Base-by-base conservation (phyloP, 495 filamentous ascomycete species). In the Viridothelium virens region DNA sequence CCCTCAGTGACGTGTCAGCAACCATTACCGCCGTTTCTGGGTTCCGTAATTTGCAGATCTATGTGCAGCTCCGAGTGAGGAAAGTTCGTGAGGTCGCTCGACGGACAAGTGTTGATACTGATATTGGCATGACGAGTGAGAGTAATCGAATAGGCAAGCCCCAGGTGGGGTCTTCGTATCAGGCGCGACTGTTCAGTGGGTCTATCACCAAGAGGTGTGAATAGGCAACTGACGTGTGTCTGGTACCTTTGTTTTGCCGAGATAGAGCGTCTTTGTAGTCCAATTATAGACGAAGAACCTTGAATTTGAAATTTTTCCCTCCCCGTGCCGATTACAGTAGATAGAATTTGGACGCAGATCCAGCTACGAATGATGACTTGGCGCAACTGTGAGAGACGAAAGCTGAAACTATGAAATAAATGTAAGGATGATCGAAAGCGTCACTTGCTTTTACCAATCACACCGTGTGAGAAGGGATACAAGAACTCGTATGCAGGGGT, bases 11-110 rank as follows among this genome's bases (percentile, higher is more conserved):
- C 31, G 53, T 59, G 53, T 59, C 53, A 34, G 53, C 10, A n/a
- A 59, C 31, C 53, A 59, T 59, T 36, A 59, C 53, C 11, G 53
- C 53, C 53, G 31, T 44, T 44, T 44, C 41, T 44, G 41, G 41
- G 7, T 44, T 44, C 7, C 14, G 6, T 44, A 44, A 14, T 7
- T 14, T 14, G 14, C 41, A 7, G 7, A 14, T 7, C 41, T 44
- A 14, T 44, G 41, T 44, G 41, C 14, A 44, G 41, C 41, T 44
- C 7, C 14, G 14, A 44, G 14, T 7, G 41, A 7, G 41, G 14
- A 14, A 44, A 14, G 41, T 7, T 44, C 14, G 41, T 14, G 41
- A 44, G 14, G 41, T 44, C 41, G 14, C 7, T 7, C 41, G 6
- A 44, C 41, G 7, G 14, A 44, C 7, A 44, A 44, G 7, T 14